phyloP scores from a whole-genome alignment of 192 early-diverging fungal species.

The Backusella mclennaniae region DNA sequence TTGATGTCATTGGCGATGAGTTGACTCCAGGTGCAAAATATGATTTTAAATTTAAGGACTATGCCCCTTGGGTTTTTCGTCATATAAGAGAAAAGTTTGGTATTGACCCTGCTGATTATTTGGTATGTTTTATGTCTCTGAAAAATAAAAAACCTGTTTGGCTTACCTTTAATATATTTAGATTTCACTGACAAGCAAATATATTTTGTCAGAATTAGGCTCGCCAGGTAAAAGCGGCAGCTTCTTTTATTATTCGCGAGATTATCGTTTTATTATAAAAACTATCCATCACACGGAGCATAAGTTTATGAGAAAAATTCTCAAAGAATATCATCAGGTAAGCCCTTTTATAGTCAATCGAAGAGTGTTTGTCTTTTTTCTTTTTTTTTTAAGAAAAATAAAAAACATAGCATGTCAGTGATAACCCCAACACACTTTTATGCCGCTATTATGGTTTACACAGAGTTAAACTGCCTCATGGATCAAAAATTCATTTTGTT shows the following conservation, averaged over 20 bases:
- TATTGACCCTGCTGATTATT: constrained; percentile 61
- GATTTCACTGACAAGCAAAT: too few species aligned
- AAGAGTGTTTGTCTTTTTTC: too few species aligned
- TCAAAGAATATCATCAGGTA: constrained; percentile 81
- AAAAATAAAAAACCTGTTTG: constrained; percentile 55
- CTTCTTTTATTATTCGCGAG: constrained; percentile 26
- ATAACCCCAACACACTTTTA: constrained; percentile 88
- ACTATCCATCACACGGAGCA: constrained; percentile 96
- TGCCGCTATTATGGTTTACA: constrained; percentile 94
- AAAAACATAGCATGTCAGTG: constrained; percentile 59
- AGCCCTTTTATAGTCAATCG: too few species aligned
- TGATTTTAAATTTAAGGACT: too few species aligned
- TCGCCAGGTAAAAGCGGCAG: too few species aligned
- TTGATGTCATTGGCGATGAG: too few species aligned
- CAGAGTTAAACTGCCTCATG: constrained; percentile 90
- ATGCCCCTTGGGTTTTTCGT: constrained; percentile 89
- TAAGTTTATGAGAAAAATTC: constrained; percentile 87
- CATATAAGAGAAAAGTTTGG: constrained; percentile 79
- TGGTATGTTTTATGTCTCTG: constrained; percentile 61
- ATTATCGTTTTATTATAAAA: constrained; percentile 99
- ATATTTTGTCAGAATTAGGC: too few species aligned
- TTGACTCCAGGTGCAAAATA: too few species aligned
- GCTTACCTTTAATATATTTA: too few species aligned
- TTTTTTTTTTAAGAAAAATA: too few species aligned
- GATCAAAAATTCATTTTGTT: constrained; percentile 95